Evolutionary conservation across 208 protist genomes (phyloP).

Genomic region (Trypanosomatidae sp.): DNA sequence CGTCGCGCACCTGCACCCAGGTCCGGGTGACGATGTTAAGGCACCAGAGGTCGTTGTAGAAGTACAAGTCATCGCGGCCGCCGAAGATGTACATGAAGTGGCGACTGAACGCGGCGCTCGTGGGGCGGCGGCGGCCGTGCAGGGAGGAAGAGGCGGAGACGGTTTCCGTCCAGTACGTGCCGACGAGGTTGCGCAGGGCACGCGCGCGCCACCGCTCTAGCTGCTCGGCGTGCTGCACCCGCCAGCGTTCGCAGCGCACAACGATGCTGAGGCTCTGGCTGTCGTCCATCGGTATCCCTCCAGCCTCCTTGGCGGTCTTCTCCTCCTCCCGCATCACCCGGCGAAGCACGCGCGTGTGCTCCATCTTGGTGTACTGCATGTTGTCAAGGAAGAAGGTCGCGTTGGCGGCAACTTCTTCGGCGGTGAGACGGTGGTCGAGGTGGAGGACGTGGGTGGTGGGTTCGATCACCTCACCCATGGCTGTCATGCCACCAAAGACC

Average conservation of each 20-base stretch:
- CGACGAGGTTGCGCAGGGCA: slow-evolving; percentile 18
- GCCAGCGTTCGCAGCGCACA: slow-evolving; percentile 14
- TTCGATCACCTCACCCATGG: slow-evolving; percentile 17
- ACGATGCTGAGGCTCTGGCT: slow-evolving; percentile 1
- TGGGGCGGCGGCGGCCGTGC: slow-evolving; percentile 54
- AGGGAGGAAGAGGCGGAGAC: slow-evolving; percentile 15
- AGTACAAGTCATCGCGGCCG: slow-evolving; percentile 47
- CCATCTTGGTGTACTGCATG: slow-evolving; percentile 16
- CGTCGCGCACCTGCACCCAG: slow-evolving; percentile 63
- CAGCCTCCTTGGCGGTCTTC: too few species aligned
- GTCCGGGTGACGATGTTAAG: slow-evolving; percentile 49
- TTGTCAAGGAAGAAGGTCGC: slow-evolving; percentile 21
- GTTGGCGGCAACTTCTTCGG: slow-evolving; percentile 17
- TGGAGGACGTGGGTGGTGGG: slow-evolving; percentile 49
- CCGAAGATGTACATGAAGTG: slow-evolving; percentile 74
- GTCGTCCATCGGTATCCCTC: too few species aligned
- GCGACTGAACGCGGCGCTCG: slow-evolving; percentile 37
- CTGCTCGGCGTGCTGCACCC: slow-evolving; percentile 8
- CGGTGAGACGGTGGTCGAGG: slow-evolving; percentile 32
- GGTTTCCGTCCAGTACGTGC: slow-evolving; percentile 36
- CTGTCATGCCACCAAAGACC: slow-evolving; percentile 67
- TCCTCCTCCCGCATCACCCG: slow-evolving; percentile 7
- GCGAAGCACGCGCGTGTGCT: slow-evolving; percentile 8
- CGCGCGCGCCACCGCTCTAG: slow-evolving; percentile 18
- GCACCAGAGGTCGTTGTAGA: slow-evolving; percentile 80